phyloP scores from a whole-genome alignment of 495 filamentous ascomycete species.

The Tuber indicum region DNA sequence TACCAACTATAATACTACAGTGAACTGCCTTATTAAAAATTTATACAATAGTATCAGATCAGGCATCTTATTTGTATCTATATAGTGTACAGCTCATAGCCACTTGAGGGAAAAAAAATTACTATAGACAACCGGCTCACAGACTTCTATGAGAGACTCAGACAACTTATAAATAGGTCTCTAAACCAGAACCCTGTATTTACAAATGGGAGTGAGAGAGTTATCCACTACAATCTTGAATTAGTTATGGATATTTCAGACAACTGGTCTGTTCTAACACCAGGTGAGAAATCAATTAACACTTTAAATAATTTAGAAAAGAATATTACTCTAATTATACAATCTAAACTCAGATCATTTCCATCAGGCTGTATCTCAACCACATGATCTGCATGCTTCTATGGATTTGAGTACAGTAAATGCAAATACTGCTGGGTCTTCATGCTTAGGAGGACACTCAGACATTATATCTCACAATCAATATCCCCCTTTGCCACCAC shows the following conservation, averaged over 20 bases:
- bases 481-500: background rate
- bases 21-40: too few relatives aligned
- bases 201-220: background rate
- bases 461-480: too few relatives aligned
- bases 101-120: too few relatives aligned
- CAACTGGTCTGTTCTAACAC: background rate
- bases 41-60: too few relatives aligned
- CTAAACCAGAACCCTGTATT: too few relatives aligned
- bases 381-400: accelerated
- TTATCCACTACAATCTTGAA: background rate
- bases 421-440: background rate
- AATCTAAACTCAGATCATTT: background rate
- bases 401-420: background rate
- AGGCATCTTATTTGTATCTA: too few relatives aligned
- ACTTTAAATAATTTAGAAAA: background rate
- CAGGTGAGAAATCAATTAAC: background rate
- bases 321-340: background rate
- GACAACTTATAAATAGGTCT: too few relatives aligned
- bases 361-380: background rate
- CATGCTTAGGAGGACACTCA: background rate
- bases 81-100: too few relatives aligned
- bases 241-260: accelerated
- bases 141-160: too few relatives aligned
- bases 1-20: too few relatives aligned
- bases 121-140: too few relatives aligned